Conservation (phyloP, 106 monocot species). For the Posidonia australis region DNA sequence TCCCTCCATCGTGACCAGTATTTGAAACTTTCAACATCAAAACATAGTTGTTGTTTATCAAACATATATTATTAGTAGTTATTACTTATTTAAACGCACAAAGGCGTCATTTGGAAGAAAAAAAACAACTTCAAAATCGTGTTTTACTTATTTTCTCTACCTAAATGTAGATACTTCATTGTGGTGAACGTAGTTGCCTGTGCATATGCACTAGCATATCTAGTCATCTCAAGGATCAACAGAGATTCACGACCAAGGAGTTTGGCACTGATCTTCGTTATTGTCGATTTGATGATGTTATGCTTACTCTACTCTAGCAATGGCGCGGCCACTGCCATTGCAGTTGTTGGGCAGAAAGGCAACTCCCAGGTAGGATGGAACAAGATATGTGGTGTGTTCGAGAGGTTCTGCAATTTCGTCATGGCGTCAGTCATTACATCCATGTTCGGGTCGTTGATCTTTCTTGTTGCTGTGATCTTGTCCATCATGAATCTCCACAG, state of each 20-base stretch:
- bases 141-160: background rate
- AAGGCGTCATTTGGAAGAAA: background rate
- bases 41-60: too few species aligned
- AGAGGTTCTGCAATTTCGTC: slow-evolving; percentile 26
- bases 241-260: background rate
- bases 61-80: too few species aligned
- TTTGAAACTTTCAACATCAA: too few species aligned
- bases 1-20: too few species aligned
- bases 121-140: background rate
- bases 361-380: slow-evolving; percentile 49
- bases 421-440: slow-evolving; percentile 17
- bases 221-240: background rate
- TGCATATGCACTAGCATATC: slow-evolving; percentile 6
- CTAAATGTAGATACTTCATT: slow-evolving; percentile 25
- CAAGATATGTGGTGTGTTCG: slow-evolving; percentile 46
- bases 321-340: slow-evolving; percentile 44
- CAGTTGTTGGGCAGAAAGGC: slow-evolving; percentile 31
- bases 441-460: slow-evolving; percentile 17
- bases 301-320: slow-evolving; percentile 43
- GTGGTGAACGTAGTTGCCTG: slow-evolving; percentile 7
- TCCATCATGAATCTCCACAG: slow-evolving; percentile 24
- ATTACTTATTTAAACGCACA: too few species aligned
- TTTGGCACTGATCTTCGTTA: background rate
- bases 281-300: slow-evolving; percentile 15
- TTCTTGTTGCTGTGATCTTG: slow-evolving; percentile 17